Evolutionary conservation across 106 monocot species (phyloP), one percentile per base, ranked within the genome.

Genomic region (Acanthochlamys bracteata): DNA sequence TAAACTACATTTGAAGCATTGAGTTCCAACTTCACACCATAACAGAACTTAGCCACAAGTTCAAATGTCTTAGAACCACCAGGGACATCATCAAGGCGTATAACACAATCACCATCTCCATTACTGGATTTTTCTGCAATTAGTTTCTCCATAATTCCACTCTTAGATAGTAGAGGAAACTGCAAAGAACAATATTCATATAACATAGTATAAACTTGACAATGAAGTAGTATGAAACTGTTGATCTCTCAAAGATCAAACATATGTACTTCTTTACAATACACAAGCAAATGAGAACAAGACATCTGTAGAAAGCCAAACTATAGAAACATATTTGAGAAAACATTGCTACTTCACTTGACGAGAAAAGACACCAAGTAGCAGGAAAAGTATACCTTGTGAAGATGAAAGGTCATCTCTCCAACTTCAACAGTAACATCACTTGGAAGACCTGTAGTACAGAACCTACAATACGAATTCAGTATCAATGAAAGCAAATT

Each of bases 371-470:
- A 55, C 20, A 55, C 15, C 20, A 20, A 3, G 20, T 17, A 55
- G 53, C 6, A 54, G 53, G n/a, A 55, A 9, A 55, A 55, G 16
- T 17, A 20, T 55, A 63, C 63, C 63, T 63, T 63, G 63, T 63
- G 63, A 45, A 63, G 63, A 63, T 63, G 63, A 63, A 63, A 63
- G 11, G 63, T 42, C 63, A 63, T 63, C 43, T 63, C 63, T 41
- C 43, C 63, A 63, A 63, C 63, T 63, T 63, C 63, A 63, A 63
- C 23, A 43, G 63, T 63, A 63, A 63, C 63, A 45, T 63, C 63
- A 20, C 63, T 63, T 20, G 63, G 63, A 14, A 63, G 63, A 21
- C 63, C 63, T 11, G 63, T 45, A 43, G 63, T 63, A 42, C 42
- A 63, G 43, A 63, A 63, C 63, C 63, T 63, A 41, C 0, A 45